phyloP scores from a whole-genome alignment of 2,329 filamentous ascomycete genomes.

The Arthrinium puccinioides region DNA sequence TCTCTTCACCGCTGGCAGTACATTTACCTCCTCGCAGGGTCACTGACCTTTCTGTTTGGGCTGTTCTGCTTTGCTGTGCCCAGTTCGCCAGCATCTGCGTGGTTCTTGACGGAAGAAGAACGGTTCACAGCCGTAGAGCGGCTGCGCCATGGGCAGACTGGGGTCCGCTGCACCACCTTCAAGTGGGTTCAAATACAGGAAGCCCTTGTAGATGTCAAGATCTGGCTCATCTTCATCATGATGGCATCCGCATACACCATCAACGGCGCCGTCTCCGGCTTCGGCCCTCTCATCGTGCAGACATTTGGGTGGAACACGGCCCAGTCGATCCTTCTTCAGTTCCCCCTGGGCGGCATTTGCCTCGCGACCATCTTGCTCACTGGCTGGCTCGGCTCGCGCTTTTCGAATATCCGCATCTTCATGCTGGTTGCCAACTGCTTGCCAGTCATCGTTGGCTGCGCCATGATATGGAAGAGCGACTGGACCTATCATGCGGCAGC shows the following conservation, averaged over 20 bases:
- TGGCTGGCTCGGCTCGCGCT: conserved; percentile 54
- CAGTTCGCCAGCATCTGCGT: conserved; percentile 58
- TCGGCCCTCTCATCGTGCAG: conserved; percentile 64
- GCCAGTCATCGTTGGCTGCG: conserved; percentile 67
- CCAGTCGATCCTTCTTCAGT: conserved; percentile 65
- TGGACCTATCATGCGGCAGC: conserved; percentile 59
- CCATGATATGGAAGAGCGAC: conserved; percentile 63
- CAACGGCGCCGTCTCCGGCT: conserved; percentile 64
- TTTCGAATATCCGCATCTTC: conserved; percentile 56
- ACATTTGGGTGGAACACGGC: conserved; percentile 61
- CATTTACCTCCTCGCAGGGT: conserved; percentile 60
- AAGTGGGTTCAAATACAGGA: conserved; percentile 54
- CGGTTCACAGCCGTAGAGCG: conserved; percentile 57
- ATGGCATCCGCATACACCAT: conserved; percentile 66
- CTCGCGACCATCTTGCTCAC: conserved; percentile 58
- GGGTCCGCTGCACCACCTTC: conserved; percentile 53
- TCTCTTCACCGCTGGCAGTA: conserved; percentile 59
- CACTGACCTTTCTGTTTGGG: conserved; percentile 57
- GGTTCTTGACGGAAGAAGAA: conserved; percentile 60
- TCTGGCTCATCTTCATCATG: conserved; percentile 59
- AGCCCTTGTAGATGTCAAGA: conserved; percentile 49
- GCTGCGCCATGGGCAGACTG: conserved; percentile 54
- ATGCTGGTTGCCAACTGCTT: conserved; percentile 61
- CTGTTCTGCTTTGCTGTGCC: conserved; percentile 59
- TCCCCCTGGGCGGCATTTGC: conserved; percentile 64